These are phyloP conservation scores for Lasiodiplodia citricola DNA, from an alignment of 2,329 filamentous ascomycete genomes.

Conservation along the genomic window DNA sequence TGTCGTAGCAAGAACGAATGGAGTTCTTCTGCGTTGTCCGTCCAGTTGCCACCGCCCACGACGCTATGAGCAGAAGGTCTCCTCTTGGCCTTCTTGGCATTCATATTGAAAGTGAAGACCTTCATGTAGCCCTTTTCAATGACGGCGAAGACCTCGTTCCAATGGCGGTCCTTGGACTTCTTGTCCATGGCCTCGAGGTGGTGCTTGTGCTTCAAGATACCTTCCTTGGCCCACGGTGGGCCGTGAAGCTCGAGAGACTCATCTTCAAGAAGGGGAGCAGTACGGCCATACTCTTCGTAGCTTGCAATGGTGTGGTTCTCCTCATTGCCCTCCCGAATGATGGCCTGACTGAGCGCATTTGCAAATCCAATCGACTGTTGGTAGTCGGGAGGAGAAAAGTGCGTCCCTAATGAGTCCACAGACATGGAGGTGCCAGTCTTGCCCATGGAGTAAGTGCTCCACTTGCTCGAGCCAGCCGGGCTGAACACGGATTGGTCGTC, in stretches of 20 bases:
- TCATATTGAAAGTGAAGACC: conserved; percentile 88
- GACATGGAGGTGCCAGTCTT: conserved; percentile 91
- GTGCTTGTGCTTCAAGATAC: conserved; percentile 94
- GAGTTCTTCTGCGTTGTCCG: conserved; percentile 89
- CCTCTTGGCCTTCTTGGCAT: conserved; percentile 69
- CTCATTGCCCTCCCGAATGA: conserved; percentile 89
- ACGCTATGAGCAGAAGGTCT: conserved; percentile 65
- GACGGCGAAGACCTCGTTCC: conserved; percentile 94
- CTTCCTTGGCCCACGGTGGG: conserved; percentile 98
- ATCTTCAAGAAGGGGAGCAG: conserved; percentile 79
- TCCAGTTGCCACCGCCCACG: conserved; percentile 97
- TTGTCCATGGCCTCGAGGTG: conserved; percentile 90
- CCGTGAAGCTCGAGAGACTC: conserved; percentile 90
- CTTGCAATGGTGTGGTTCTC: conserved; percentile 66
- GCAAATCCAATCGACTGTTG: conserved; percentile 98
- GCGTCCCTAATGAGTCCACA: conserved; percentile 84
- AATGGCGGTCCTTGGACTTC: conserved; percentile 90
- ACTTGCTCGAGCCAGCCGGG: conserved; percentile 87
- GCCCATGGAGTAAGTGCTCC: conserved; percentile 91
- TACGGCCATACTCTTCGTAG: conserved; percentile 63
- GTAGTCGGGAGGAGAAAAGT: conserved; percentile 78
- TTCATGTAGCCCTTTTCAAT: conserved; percentile 94
- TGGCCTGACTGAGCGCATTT: conserved; percentile 93
- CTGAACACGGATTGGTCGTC: conserved; percentile 94
- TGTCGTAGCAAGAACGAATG: conserved; percentile 88